These are phyloP conservation scores for Fusarium sp. DNA, from an alignment of 2,329 filamentous ascomycete species.

Conservation along the genomic window DNA sequence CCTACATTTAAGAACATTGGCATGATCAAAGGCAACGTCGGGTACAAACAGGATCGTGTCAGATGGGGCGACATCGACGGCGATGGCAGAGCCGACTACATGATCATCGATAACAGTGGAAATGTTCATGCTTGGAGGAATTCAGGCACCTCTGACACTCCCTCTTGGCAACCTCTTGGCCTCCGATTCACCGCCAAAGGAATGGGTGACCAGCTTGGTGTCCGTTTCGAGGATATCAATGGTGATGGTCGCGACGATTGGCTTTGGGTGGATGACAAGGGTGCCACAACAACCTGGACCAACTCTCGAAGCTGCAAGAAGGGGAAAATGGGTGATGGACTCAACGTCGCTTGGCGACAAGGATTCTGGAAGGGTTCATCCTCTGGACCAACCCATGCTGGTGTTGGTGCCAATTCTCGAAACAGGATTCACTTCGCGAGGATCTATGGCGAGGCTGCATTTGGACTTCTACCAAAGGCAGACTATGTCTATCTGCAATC, in stretches of 20 bases:
- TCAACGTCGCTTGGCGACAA: constrained; percentile 43
- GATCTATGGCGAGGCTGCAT: constrained; percentile 21
- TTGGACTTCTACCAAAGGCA: constrained; percentile 5
- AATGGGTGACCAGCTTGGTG: constrained; percentile 43
- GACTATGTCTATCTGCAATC: constrained; percentile 38
- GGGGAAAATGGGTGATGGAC: constrained; percentile 36
- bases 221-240: constrained; percentile 47
- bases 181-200: constrained; percentile 33
- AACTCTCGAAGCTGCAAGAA: constrained; percentile 43
- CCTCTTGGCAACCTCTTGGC: constrained; percentile 53
- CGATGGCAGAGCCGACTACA: constrained; percentile 18
- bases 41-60: constrained; percentile 7
- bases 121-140: constrained; percentile 13
- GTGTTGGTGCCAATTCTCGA: not conserved
- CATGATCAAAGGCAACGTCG: constrained; percentile 7
- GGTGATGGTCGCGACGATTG: constrained; percentile 45
- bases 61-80: constrained; percentile 19
- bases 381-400: constrained; percentile 37
- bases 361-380: constrained; percentile 22
- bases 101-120: not conserved
- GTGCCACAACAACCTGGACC: constrained; percentile 41
- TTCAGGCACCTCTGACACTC: not conserved
- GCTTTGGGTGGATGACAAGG: constrained; percentile 42
- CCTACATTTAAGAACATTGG: constrained; percentile 6
- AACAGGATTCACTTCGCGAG: constrained; percentile 31